These are phyloP conservation scores for Coemansia sp. DNA, from an alignment of 192 early-diverging fungal species.

Conservation along the genomic window DNA sequence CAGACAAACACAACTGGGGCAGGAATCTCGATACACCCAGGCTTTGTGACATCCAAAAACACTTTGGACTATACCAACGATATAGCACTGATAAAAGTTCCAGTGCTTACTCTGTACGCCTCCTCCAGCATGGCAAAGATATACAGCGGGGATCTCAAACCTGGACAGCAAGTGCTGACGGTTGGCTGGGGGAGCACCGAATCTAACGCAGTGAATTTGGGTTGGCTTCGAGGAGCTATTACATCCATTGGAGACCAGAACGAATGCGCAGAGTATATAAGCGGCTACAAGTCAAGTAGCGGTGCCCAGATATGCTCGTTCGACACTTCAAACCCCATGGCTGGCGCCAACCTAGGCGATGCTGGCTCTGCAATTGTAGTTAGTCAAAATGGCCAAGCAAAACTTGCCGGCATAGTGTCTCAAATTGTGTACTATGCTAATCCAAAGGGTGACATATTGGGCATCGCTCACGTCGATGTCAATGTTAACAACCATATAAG, in stretches of 20 bases:
- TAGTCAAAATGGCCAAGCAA: background rate
- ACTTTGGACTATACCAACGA: conserved; percentile 7
- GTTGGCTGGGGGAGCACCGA: conserved; percentile 26
- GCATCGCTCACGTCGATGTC: conserved; percentile 14
- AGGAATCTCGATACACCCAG: conserved; percentile 10
- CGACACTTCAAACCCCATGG: background rate
- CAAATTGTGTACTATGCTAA: conserved; percentile 3
- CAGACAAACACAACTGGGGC: conserved; percentile 9
- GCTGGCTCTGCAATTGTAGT: conserved; percentile 18
- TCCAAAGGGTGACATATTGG: conserved; percentile 5
- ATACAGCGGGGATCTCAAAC: conserved; percentile 8
- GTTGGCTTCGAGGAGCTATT: conserved; percentile 5
- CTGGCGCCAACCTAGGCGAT: conserved; percentile 14
- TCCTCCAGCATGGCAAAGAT: background rate
- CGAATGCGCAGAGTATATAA: conserved; percentile 9
- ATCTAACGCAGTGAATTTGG: background rate
- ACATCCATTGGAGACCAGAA: conserved; percentile 10
- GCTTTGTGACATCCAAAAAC: conserved; percentile 3
- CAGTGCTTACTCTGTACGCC: background rate
- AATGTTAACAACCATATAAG: conserved; percentile 7
- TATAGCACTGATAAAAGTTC: conserved; percentile 20
- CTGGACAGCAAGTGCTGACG: conserved; percentile 15
- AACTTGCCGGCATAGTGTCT: conserved; percentile 14
- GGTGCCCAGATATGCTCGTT: conserved; percentile 18
- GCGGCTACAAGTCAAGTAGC: conserved; percentile 8